Percentiles rank a stretch among this genome's conserved stretches.
Conservation (phyloP, 2,329 filamentous ascomycete genomes). For the Pyrenochaeta sp. region DNA sequence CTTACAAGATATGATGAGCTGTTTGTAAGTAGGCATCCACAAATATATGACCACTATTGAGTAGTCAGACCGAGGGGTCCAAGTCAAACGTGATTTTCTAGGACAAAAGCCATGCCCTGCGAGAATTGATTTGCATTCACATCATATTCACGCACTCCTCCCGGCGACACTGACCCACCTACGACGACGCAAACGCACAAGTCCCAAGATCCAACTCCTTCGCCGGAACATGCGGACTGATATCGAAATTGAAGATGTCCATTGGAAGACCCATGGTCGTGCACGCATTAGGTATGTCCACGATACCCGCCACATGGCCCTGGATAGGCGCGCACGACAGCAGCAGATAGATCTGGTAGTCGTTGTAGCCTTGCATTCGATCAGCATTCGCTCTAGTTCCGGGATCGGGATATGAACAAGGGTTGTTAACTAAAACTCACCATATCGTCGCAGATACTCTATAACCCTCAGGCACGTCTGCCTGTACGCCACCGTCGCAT, state of each 20-base stretch:
- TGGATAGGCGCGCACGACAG: slow-evolving; percentile 86
- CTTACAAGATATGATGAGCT: too few species aligned
- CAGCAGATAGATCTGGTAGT: slow-evolving; percentile 85
- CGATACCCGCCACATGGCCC: slow-evolving; percentile 87
- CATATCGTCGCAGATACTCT: slow-evolving; percentile 80
- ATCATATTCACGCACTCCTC: too few species aligned
- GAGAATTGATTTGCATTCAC: too few species aligned
- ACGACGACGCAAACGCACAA: slow-evolving; percentile 68
- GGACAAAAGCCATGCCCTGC: too few species aligned
- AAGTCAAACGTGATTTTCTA: too few species aligned
- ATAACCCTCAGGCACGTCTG: slow-evolving; percentile 80
- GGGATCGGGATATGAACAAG: neutral
- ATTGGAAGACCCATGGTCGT: slow-evolving; percentile 88
- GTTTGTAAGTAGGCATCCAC: too few species aligned
- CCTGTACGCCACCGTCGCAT: slow-evolving; percentile 84
- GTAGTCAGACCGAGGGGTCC: too few species aligned
- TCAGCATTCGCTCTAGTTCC: slow-evolving; percentile 4
- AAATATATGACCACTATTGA: too few species aligned
- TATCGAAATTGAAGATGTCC: slow-evolving; percentile 96
- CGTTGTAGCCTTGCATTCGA: slow-evolving; percentile 56
- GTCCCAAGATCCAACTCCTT: slow-evolving; percentile 72
- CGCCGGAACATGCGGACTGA: slow-evolving; percentile 70
- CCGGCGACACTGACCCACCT: slow-evolving; percentile 2
- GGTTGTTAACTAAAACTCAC: slow-evolving; percentile 41
- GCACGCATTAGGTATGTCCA: slow-evolving; percentile 88